Evolutionary conservation across 148 eudicot genomes (phyloP).

Genomic region (Rhododendron simsii): DNA sequence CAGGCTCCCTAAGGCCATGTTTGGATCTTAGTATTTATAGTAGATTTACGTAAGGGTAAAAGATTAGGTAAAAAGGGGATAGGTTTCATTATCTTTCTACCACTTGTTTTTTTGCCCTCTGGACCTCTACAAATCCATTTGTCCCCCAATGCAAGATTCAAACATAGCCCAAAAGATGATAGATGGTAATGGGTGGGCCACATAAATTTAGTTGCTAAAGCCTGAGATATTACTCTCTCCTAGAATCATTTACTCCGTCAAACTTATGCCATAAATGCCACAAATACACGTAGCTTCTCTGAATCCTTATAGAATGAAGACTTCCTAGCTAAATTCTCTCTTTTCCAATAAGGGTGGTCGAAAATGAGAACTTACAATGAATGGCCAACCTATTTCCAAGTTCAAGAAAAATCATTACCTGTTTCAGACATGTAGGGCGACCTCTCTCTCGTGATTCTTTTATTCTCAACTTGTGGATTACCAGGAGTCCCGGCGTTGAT

Average conservation of each 20-base stretch:
- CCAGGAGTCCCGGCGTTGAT: conserved; percentile 25
- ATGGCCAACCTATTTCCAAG: not conserved
- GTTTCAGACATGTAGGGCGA: conserved; percentile 36
- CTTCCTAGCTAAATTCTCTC: not conserved
- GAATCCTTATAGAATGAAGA: not conserved
- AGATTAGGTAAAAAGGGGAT: not conserved
- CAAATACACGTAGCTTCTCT: not conserved
- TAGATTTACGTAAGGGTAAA: not conserved
- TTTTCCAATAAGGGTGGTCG: not conserved
- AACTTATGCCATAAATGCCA: not conserved
- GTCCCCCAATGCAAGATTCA: not conserved
- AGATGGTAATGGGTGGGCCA: not conserved
- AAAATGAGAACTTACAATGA: not conserved
- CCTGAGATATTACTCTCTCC: not conserved
- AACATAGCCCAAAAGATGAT: not conserved
- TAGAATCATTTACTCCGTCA: not conserved
- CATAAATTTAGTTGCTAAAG: not conserved
- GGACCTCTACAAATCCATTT: not conserved
- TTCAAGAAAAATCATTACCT: conserved; percentile 41
- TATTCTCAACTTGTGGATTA: conserved; percentile 22
- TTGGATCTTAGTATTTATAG: not conserved
- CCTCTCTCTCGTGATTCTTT: conserved; percentile 40
- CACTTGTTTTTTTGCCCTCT: not conserved
- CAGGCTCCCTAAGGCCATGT: not conserved
- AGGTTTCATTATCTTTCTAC: not conserved